Evolutionary conservation across 2,329 filamentous ascomycete species (phyloP).

Genomic region (Aspergillus bombycis): DNA sequence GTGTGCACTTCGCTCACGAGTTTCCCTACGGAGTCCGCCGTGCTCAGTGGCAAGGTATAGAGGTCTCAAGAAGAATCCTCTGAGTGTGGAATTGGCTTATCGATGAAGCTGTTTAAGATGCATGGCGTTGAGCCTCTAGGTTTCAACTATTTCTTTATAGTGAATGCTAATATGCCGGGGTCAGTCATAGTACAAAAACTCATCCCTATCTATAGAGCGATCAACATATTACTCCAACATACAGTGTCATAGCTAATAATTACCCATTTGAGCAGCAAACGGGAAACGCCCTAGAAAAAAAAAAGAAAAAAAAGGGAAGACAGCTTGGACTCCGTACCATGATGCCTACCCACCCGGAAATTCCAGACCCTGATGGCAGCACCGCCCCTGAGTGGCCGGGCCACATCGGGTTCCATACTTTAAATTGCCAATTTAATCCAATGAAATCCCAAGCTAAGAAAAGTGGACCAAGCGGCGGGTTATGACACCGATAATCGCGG

Average conservation of each 20-base stretch:
- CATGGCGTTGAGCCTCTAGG: not conserved
- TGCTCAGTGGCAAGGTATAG: not conserved
- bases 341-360: not conserved
- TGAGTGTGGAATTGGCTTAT: not conserved
- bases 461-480: not conserved
- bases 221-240: not conserved
- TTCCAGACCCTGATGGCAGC: not conserved
- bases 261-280: not conserved
- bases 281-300: not conserved
- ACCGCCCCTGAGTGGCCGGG: slow-evolving; percentile 4
- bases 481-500: slow-evolving; percentile 1
- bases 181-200: not conserved
- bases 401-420: slow-evolving; percentile 6
- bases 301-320: not conserved
- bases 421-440: not conserved
- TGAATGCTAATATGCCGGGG: not conserved
- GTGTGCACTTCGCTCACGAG: not conserved
- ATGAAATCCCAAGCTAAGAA: not conserved
- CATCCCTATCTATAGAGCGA: not conserved
- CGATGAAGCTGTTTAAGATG: not conserved
- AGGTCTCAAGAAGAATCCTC: not conserved
- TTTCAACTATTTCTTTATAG: not conserved
- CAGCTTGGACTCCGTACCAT: not conserved
- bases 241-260: not conserved
- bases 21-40: not conserved